phyloP scores from a whole-genome alignment of 2,329 filamentous ascomycete genomes.

The Microsporum ferrugineum region DNA sequence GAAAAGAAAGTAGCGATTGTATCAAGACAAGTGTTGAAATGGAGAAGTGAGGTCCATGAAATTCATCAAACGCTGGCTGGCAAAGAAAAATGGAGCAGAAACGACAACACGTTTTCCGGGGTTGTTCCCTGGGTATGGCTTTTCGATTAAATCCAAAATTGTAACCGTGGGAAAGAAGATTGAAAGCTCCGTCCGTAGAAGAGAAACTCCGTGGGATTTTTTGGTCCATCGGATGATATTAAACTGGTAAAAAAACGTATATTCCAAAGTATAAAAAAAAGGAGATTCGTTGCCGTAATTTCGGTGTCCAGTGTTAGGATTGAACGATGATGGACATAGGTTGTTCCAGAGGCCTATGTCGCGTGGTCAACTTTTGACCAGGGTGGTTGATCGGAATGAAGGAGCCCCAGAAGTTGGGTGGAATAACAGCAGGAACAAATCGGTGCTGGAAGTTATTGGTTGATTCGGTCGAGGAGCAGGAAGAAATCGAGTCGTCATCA shows the following conservation, averaged over 20 bases:
- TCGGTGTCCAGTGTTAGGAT: not conserved
- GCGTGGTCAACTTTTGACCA: slow-evolving; percentile 20
- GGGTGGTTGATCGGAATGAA: slow-evolving; percentile 21
- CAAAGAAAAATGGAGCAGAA: not conserved
- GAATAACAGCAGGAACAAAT: slow-evolving; percentile 21
- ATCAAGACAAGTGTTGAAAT: slow-evolving; percentile 3
- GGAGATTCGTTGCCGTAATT: not conserved
- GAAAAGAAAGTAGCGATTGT: slow-evolving; percentile 1
- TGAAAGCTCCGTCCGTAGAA: not conserved
- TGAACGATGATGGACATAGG: slow-evolving; percentile 13
- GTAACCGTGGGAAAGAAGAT: not conserved
- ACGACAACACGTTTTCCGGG: not conserved
- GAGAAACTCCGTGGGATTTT: not conserved
- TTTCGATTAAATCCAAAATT: not conserved
- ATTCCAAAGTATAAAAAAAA: not conserved
- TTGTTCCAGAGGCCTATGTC: slow-evolving; percentile 19
- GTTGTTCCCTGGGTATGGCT: not conserved
- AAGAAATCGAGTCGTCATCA: slow-evolving; percentile 27
- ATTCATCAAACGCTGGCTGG: slow-evolving; percentile 3
- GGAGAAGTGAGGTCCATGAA: not conserved
- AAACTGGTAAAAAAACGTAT: not conserved
- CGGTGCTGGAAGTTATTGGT: slow-evolving; percentile 18
- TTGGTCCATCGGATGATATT: not conserved
- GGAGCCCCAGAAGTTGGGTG: slow-evolving; percentile 19
- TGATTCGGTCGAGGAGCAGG: slow-evolving; percentile 26